These are phyloP conservation scores for Hyparrhenia diplandra DNA, from an alignment of 176 grass and related monocot species.

Conservation along the genomic window DNA sequence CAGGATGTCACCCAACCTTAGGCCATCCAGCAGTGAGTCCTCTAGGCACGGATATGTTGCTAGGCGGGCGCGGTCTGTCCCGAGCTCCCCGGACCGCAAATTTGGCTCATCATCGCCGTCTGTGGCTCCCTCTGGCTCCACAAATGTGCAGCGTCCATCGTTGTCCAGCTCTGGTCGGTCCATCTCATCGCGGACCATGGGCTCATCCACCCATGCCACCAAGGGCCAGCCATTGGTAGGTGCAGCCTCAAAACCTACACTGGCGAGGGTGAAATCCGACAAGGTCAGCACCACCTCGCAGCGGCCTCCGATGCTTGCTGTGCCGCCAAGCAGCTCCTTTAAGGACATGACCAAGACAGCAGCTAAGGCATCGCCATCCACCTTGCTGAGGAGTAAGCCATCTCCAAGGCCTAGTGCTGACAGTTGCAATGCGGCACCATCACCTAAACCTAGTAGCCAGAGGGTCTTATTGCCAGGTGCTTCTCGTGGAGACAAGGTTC, in stretches of 20 bases:
- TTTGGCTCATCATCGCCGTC: neutral
- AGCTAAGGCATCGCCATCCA: slow-evolving; percentile 11
- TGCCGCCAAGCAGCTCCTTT: slow-evolving; percentile 24
- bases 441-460: slow-evolving; percentile 23
- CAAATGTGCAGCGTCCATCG: neutral
- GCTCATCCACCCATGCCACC: slow-evolving; percentile 26
- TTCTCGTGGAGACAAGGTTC: slow-evolving; percentile 27
- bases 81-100: slow-evolving; percentile 41
- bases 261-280: slow-evolving; percentile 29
- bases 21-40: slow-evolving; percentile 30
- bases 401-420: slow-evolving; percentile 24
- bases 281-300: slow-evolving; percentile 10
- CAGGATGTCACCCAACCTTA: slow-evolving; percentile 36
- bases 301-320: neutral
- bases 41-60: slow-evolving; percentile 9
- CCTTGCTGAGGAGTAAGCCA: slow-evolving; percentile 32
- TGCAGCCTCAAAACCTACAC: slow-evolving; percentile 11
- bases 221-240: slow-evolving; percentile 2
- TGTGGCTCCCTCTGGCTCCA: neutral
- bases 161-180: slow-evolving; percentile 20
- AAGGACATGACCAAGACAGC: slow-evolving; percentile 21
- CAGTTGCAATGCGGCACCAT: slow-evolving; percentile 5
- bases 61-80: slow-evolving; percentile 28
- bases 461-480: neutral
- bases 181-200: slow-evolving; percentile 15